Evolutionary conservation across 75 land plant species (phyloP), one percentile per base, ranked within the genome.

Genomic region (Pseudotsuga menziesii): DNA sequence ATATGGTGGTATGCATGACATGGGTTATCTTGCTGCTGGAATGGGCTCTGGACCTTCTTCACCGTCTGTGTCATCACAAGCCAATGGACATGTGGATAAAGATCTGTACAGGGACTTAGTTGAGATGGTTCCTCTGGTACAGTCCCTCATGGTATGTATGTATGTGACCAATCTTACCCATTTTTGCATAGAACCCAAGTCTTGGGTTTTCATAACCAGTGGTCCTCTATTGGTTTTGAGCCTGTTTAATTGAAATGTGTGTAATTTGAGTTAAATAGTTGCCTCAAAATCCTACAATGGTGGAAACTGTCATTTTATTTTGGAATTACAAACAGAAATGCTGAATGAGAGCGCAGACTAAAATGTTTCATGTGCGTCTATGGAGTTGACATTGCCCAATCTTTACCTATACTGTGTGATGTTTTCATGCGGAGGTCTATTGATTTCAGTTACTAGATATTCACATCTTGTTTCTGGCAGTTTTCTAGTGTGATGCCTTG

Each of bases 31-130:
- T 20, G 48, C 44, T n/a, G 20, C 72, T 69, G 72, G 44, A 20
- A 17, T n/a, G 72, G 48, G 72, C n/a, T 69, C 52, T 69, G 72
- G 72, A 69, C n/a, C 48, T 41, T 69, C 72, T 41, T 69, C 48
- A 64, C 69, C 69, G 1, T 64, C 69, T 32, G 39, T 25, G 35
- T 16, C 69, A 41, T 69, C 72, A 19, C 52, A 69, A 19, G 20
- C 9, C 23, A 11, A 41, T 39, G 72, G 72, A 44, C 72, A 69
- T 36, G 48, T 39, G n/a, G 72, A 36, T 36, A 39, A 69, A 39
- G 52, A 35, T 2, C 11, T 69, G 72, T 69, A 69, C 72, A 69
- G n/a, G 48, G 17, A 69, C n/a, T 39, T 69, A 8, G 12, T 39
- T 69, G 52, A 69, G 44, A 36, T 69, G 44, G 41, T 69, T 17